Evolutionary conservation across 2,329 filamentous ascomycete species (phyloP).

Genomic region (Phaeosphaeriaceae sp.): DNA sequence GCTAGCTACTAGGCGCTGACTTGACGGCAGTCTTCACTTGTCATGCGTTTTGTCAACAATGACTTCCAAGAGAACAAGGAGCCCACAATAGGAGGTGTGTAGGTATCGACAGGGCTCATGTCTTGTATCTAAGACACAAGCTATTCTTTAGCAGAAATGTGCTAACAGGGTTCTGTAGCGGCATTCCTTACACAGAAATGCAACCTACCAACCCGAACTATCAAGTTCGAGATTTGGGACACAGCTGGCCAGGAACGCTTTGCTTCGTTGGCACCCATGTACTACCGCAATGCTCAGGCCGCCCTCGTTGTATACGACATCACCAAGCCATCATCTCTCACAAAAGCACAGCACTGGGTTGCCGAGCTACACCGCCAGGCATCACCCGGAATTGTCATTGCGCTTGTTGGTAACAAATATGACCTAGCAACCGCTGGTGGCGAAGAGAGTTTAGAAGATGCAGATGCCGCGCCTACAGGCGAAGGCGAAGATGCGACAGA

Average conservation of each 20-base stretch:
- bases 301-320: slow-evolving; percentile 98
- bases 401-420: slow-evolving; percentile 86
- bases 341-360: slow-evolving; percentile 99
- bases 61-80: slow-evolving; percentile 99
- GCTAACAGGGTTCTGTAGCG: slow-evolving; percentile 59
- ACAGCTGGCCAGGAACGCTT: slow-evolving; percentile 98
- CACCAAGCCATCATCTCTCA: slow-evolving; percentile 91
- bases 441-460: slow-evolving; percentile 55
- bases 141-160: slow-evolving; percentile 1
- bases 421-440: slow-evolving; percentile 70
- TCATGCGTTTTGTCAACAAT: slow-evolving; percentile 98
- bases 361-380: slow-evolving; percentile 96
- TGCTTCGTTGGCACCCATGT: slow-evolving; percentile 96
- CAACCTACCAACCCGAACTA: slow-evolving; percentile 86
- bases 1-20: slow-evolving; percentile 6
- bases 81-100: slow-evolving; percentile 93
- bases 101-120: not conserved
- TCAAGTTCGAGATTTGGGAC: slow-evolving; percentile 82
- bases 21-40: slow-evolving; percentile 79
- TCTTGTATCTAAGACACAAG: slow-evolving; percentile 3
- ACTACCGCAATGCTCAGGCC: slow-evolving; percentile 98
- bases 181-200: slow-evolving; percentile 99
- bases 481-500: slow-evolving; percentile 59
- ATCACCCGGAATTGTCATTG: slow-evolving; percentile 94
- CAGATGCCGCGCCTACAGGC: slow-evolving; percentile 55